Percentiles rank a stretch among this genome's conserved stretches.
These are phyloP conservation scores for Globisporangium echinulatum DNA, from an alignment of 352 stramenopile species.

Conservation along the genomic window DNA sequence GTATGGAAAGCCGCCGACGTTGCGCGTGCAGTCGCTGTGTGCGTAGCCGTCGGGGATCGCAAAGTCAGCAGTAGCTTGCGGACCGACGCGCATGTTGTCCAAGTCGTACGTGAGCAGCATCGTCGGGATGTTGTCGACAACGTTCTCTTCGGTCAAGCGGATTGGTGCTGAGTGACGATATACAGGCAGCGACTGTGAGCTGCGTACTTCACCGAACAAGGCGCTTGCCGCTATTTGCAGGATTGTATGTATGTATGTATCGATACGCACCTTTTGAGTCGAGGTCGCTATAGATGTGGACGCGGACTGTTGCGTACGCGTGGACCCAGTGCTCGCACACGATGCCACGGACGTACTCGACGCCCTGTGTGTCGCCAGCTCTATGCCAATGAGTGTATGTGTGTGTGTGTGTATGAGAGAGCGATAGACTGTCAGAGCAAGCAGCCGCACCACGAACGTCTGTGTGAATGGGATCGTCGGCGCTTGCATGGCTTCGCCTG, in stretches of 20 bases:
- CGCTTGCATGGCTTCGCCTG: constrained; percentile 45
- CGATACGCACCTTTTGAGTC: background rate
- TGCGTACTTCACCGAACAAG: background rate
- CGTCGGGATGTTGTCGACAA: constrained; percentile 33
- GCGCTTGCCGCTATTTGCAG: background rate
- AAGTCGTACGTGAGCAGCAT: constrained; percentile 65
- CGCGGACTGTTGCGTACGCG: constrained; percentile 34
- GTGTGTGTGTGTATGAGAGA: no score
- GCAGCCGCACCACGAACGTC: constrained; percentile 32
- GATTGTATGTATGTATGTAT: background rate
- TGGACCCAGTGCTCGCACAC: constrained; percentile 66
- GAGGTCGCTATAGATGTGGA: constrained; percentile 56
- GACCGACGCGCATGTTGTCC: constrained; percentile 37
- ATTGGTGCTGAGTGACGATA: constrained; percentile 37
- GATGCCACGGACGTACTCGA: constrained; percentile 47
- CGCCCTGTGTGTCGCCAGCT: constrained; percentile 20
- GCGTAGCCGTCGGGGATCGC: constrained; percentile 52
- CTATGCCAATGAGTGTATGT: no score
- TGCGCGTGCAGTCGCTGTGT: constrained; percentile 48
- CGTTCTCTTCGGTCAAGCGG: constrained; percentile 54
- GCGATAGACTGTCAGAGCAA: no score
- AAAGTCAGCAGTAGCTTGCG: constrained; percentile 43
- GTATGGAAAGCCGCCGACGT: constrained; percentile 62
- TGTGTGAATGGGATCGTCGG: constrained; percentile 47
- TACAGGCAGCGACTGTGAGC: background rate